Evolutionary conservation across 306 rosid genomes (phyloP), one percentile per base, ranked within the genome.

Genomic region (Parietaria judaica): DNA sequence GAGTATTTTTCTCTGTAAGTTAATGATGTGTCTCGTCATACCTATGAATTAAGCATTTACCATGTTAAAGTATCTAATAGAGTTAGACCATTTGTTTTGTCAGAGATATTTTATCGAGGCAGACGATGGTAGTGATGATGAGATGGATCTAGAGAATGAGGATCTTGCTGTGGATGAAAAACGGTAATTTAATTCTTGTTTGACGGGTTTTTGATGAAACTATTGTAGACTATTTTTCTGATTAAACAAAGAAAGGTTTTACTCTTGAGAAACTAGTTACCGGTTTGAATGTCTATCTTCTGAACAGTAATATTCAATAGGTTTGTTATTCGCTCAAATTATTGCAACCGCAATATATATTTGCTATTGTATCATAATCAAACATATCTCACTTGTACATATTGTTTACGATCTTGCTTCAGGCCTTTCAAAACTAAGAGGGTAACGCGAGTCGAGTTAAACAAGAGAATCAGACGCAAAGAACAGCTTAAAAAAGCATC

Each of bases 61-160:
- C 45, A 8, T 41, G 9, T 5, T 8, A 41, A 41, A 5, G 45
- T 41, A 23, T 23, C 31, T 23, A 23, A 23, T 23, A 23, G 31
- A 23, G 31, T 23, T 23, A 23, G 31, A 23, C 3, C 3, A 61
- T 60, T 12, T 31, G 50, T 46, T 68, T 69, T 64, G 11, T 52
- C 70, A 92, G 96, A 88, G 57, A 80, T 84, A 77, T 76, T 92
- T 88, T 75, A 77, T 92, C 71, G 98, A 88, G 14, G 96, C 82
- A 38, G 95, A 82, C 71, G 62, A 61, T 78, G 89, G 74, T 66
- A 80, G 71, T 61, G 95, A 85, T 47, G 82, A 81, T 48, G 88
- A 79, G 15, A 58, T 66, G 59, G 70, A 67, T 66, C 64, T 47
- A 66, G 85, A 83, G 56, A 70, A 71, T 52, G 70, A 51, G 60